phyloP scores from a whole-genome alignment of 768 basidiomycete species.

The Kondoa subrosea region DNA sequence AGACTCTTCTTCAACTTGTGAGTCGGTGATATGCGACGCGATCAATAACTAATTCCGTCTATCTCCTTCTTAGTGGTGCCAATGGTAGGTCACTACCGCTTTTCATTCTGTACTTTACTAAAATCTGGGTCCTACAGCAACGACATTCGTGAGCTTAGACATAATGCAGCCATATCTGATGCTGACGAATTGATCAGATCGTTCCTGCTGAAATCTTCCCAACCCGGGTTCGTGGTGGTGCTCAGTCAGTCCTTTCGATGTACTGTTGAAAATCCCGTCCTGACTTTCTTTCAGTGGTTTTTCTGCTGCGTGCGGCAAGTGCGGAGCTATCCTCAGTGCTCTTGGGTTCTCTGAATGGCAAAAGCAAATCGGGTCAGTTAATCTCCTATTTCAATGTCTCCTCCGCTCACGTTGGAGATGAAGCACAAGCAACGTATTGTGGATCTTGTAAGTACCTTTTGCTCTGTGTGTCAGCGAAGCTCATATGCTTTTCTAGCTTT shows the following conservation, averaged over 20 bases:
- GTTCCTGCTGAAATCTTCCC: constrained; percentile 68
- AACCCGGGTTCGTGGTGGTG: constrained; percentile 53
- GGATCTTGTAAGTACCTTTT: too few species aligned
- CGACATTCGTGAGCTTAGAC: constrained; percentile 41
- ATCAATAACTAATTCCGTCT: too few species aligned
- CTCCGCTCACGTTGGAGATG: background rate
- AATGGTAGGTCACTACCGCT: too few species aligned
- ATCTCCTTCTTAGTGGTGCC: too few species aligned
- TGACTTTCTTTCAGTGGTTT: too few species aligned
- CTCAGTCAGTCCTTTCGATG: too few species aligned
- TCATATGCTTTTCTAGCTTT: too few species aligned
- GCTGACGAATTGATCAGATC: constrained; percentile 29
- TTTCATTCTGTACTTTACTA: too few species aligned
- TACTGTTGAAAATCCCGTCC: too few species aligned
- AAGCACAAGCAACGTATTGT: background rate
- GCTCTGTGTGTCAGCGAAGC: too few species aligned
- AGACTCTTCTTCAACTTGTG: constrained; percentile 58
- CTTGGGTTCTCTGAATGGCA: constrained; percentile 11
- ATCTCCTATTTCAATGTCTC: constrained; percentile 9
- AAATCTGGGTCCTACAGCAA: constrained; percentile 41
- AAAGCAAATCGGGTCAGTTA: constrained; percentile 17
- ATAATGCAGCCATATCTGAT: background rate
- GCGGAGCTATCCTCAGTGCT: constrained; percentile 38
- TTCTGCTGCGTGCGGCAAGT: constrained; percentile 56
- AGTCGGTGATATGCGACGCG: too few species aligned